Conservation (phyloP, 129 eudicot genomes). For the Escallonia rubra region DNA sequence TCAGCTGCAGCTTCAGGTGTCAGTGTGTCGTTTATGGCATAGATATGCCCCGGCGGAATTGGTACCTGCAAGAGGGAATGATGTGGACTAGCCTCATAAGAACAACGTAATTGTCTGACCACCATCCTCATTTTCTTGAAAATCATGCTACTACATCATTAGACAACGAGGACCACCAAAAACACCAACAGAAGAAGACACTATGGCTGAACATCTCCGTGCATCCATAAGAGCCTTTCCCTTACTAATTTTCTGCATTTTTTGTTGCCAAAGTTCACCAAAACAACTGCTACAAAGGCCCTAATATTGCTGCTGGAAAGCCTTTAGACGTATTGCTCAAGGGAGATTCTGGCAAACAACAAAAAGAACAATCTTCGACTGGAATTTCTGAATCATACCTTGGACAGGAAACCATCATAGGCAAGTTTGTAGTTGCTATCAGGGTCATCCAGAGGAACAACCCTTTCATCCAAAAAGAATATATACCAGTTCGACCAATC, state of each 20-base stretch:
- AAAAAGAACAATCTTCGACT: too few species aligned
- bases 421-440: constrained; percentile 80
- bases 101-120: too few species aligned
- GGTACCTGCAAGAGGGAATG: constrained; percentile 40
- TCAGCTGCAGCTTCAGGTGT: constrained; percentile 78
- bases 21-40: constrained; percentile 49
- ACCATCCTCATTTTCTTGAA: too few species aligned
- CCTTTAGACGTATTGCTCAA: too few species aligned
- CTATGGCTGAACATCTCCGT: too few species aligned
- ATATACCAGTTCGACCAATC: constrained; percentile 78
- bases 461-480: constrained; percentile 85
- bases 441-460: constrained; percentile 55
- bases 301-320: too few species aligned
- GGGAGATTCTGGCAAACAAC: constrained; percentile 25
- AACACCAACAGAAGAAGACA: too few species aligned
- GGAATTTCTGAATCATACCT: constrained; percentile 30
- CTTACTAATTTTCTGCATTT: too few species aligned
- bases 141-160: too few species aligned
- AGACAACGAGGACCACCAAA: too few species aligned
- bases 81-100: too few species aligned
- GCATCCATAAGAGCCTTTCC: too few species aligned
- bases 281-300: not conserved
- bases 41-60: constrained; percentile 52
- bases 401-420: constrained; percentile 57
- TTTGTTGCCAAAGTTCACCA: not conserved